Conservation (phyloP, 1,284 basidiomycete species). For the Ustilago cynodontis region DNA sequence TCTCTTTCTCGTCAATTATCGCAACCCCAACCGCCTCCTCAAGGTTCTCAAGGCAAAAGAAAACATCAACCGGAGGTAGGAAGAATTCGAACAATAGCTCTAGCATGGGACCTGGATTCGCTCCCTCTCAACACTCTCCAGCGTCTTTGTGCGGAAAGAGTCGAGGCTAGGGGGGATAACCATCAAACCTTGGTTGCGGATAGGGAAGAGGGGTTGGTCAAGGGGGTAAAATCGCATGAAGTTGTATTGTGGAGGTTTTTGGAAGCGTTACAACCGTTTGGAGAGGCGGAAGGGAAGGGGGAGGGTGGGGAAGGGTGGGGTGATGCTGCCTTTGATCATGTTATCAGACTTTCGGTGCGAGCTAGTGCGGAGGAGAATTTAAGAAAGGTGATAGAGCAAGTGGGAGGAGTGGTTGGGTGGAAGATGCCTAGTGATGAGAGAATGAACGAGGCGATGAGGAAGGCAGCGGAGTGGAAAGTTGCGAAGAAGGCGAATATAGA, state of each 20-base stretch:
- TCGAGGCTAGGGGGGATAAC: constrained; percentile 60
- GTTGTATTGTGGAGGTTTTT: constrained; percentile 82
- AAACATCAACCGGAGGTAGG: constrained; percentile 2
- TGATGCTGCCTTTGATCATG: constrained; percentile 75
- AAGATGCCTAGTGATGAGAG: constrained; percentile 18
- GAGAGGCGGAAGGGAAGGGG: constrained; percentile 63
- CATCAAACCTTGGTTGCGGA: constrained; percentile 64
- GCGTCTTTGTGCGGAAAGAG: constrained; percentile 52
- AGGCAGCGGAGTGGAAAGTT: constrained; percentile 36
- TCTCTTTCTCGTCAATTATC: constrained; percentile 37
- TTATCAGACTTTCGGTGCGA: constrained; percentile 77
- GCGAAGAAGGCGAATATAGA: constrained; percentile 5
- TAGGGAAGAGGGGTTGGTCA: neutral
- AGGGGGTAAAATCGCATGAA: constrained; percentile 75
- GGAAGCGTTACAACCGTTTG: constrained; percentile 77
- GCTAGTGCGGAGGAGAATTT: constrained; percentile 69
- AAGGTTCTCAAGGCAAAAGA: constrained; percentile 4
- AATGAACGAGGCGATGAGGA: constrained; percentile 30
- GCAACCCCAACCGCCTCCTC: neutral
- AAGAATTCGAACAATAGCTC: constrained; percentile 57
- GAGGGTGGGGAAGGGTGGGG: constrained; percentile 65
- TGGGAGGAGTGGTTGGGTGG: constrained; percentile 33
- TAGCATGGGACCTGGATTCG: constrained; percentile 56
- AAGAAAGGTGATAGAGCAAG: constrained; percentile 4
- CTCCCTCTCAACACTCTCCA: constrained; percentile 57